Base-by-base conservation (phyloP, 202 grass and related monocot genomes). In the Hordeum pubiflorum region DNA sequence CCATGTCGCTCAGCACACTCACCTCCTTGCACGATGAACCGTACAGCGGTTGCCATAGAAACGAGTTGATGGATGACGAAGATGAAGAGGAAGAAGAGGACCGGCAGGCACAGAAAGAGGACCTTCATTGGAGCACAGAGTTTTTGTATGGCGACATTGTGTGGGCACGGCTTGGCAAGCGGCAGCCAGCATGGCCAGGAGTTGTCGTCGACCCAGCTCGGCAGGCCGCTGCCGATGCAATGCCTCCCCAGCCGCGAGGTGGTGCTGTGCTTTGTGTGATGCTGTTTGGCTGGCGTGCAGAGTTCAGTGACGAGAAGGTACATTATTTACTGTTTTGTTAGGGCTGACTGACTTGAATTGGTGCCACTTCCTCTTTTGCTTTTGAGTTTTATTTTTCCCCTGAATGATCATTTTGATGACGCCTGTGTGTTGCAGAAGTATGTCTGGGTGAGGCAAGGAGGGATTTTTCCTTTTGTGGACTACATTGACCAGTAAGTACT, bases 81-180 rank as follows among this genome's bases (percentile, higher is more conserved):
- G 74, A 78, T 7, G 23, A 68, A 38, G 38, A 44, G 8, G 58
- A 74, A 70, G 56, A 68, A 24, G 52, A 84, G 57, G 77, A 82
- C 43, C 43, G 75, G 52, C 40, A 75, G n/a, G n/a, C 64, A 11
- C 23, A 63, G 2, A 52, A 79, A 9, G 63, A 87, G 62, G 5
- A 39, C 15, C 86, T 72, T 39, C 39, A 78, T 18, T 64, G 81
- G 44, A 63, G 29, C 7, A 62, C 75, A 14, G 76, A 86, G 29
- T 91, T 97, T 82, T 64, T 73, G 29, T 89, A 81, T 71, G 95
- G 92, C n/a, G 90, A 97, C 89, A 83, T 97, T 39, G 90, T 97
- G 46, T 97, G 95, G 95, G 95, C 82, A 84, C 94, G 78, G 76
- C 84, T 92, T 8, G 88, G 88, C 66, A 98, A 94, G 85, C 77